These are phyloP conservation scores for Pseudozyma sp. DNA, from an alignment of 1,284 basidiomycete species.

Conservation along the genomic window DNA sequence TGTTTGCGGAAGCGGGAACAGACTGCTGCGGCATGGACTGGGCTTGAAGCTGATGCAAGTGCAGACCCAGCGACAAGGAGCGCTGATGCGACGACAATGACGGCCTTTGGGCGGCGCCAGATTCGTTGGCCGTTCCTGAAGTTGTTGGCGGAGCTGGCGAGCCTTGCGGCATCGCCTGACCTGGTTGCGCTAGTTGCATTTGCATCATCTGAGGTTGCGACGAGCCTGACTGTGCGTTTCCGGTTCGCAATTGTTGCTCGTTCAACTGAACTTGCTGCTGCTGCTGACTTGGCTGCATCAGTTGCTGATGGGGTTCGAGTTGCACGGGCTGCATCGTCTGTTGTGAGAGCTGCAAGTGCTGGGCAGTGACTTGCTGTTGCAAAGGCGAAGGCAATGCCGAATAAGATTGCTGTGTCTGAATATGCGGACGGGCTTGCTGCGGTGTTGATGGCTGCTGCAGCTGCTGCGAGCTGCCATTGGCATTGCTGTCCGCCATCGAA, in stretches of 20 bases:
- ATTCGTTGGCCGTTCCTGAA: constrained; percentile 16
- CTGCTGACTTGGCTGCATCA: constrained; percentile 8
- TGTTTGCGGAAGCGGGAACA: constrained; percentile 31
- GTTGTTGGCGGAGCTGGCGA: not conserved
- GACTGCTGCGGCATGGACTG: constrained; percentile 39
- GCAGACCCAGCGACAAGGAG: constrained; percentile 39
- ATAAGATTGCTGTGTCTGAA: constrained; percentile 20
- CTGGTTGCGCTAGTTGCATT: constrained; percentile 34
- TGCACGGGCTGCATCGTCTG: constrained; percentile 25
- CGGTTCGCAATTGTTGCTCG: constrained; percentile 13
- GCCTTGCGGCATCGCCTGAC: constrained; percentile 20
- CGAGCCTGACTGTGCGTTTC: constrained; percentile 3
- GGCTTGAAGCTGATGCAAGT: constrained; percentile 37
- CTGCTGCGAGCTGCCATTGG: constrained; percentile 1
- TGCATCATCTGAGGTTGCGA: constrained; percentile 29
- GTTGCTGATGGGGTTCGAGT: constrained; percentile 22
- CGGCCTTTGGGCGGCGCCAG: constrained; percentile 22
- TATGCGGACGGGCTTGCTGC: constrained; percentile 22
- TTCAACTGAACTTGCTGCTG: constrained; percentile 8
- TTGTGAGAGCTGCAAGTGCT: constrained; percentile 26
- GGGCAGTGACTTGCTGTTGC: constrained; percentile 25
- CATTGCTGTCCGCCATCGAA: not conserved
- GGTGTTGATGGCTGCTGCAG: constrained; percentile 19
- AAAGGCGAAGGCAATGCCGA: constrained; percentile 31
- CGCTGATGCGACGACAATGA: constrained; percentile 40